These are phyloP conservation scores for Pseudocercospora pini-densiflorae DNA, from an alignment of 2,329 filamentous ascomycete species.

Conservation along the genomic window DNA sequence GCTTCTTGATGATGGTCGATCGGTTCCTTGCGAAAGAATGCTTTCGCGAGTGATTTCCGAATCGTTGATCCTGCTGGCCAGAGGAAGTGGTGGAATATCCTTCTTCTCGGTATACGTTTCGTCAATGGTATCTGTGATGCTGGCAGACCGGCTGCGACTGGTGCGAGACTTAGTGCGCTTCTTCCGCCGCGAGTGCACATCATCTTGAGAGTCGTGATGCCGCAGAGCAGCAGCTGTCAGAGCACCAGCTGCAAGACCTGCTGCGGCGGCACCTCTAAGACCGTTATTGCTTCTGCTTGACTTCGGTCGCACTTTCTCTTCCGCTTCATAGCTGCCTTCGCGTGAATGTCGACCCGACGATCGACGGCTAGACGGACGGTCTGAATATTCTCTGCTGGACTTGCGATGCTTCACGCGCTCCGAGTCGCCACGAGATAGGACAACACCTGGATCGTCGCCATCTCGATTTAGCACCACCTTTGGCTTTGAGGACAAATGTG, in stretches of 20 bases:
- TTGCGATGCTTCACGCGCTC: conserved; percentile 58
- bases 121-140: conserved; percentile 59
- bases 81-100: conserved; percentile 77
- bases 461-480: conserved; percentile 64
- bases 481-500: conserved; percentile 62
- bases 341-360: conserved; percentile 35
- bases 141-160: conserved; percentile 56
- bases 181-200: conserved; percentile 51
- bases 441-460: conserved; percentile 62
- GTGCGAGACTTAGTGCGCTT: conserved; percentile 54
- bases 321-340: conserved; percentile 41
- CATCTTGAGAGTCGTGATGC: conserved; percentile 68
- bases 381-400: conserved; percentile 53
- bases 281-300: conserved; percentile 56
- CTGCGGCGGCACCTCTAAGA: conserved; percentile 58
- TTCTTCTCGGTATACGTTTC: conserved; percentile 49
- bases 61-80: conserved; percentile 82
- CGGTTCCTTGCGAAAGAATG: conserved; percentile 80
- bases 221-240: conserved; percentile 66
- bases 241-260: conserved; percentile 55
- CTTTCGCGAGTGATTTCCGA: conserved; percentile 89
- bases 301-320: conserved; percentile 58
- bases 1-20: conserved; percentile 70
- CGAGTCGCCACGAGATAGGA: conserved; percentile 60
- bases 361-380: conserved; percentile 35